A percentile compares a stretch with the other conserved stretches of the same genome.
Evolutionary conservation across 2,329 filamentous ascomycete genomes (phyloP).

Genomic region (Orbilia brochopaga): DNA sequence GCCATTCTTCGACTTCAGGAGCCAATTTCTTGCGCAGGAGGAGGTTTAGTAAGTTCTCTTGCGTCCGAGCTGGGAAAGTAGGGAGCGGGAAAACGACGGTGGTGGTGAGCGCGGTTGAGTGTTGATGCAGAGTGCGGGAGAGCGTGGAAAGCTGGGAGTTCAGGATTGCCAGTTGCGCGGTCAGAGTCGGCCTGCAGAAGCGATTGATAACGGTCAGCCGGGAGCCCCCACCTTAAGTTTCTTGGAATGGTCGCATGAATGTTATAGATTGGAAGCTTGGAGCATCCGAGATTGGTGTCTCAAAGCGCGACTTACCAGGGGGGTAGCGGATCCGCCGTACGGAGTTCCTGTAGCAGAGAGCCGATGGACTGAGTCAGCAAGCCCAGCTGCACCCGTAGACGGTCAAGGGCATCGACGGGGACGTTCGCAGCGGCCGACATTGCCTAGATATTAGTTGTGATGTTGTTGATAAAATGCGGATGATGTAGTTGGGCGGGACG

Average conservation of each 20-base stretch:
- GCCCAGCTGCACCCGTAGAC: constrained; percentile 40
- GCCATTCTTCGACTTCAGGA: constrained; percentile 66
- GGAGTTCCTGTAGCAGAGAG: constrained; percentile 61
- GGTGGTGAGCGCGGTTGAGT: constrained; percentile 62
- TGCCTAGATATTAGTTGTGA: not conserved
- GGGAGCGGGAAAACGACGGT: constrained; percentile 66
- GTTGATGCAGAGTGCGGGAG: constrained; percentile 62
- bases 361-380: constrained; percentile 55
- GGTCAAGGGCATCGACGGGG: constrained; percentile 41
- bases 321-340: constrained; percentile 61
- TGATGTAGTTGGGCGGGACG: not conserved
- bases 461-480: not conserved
- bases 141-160: constrained; percentile 63
- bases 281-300: not conserved
- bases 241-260: not conserved
- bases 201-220: not conserved
- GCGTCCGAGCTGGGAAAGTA: constrained; percentile 62
- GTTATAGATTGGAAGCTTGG: not conserved
- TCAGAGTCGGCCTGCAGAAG: constrained; percentile 14
- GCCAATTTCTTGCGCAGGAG: constrained; percentile 67
- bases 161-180: constrained; percentile 56
- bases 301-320: constrained; percentile 59
- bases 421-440: constrained; percentile 20
- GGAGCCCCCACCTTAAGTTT: not conserved
- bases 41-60: constrained; percentile 61